A percentile compares a stretch with the other conserved stretches of the same genome.
phyloP scores from a whole-genome alignment of 768 basidiomycete genomes.

The Coprinopsis sp. region DNA sequence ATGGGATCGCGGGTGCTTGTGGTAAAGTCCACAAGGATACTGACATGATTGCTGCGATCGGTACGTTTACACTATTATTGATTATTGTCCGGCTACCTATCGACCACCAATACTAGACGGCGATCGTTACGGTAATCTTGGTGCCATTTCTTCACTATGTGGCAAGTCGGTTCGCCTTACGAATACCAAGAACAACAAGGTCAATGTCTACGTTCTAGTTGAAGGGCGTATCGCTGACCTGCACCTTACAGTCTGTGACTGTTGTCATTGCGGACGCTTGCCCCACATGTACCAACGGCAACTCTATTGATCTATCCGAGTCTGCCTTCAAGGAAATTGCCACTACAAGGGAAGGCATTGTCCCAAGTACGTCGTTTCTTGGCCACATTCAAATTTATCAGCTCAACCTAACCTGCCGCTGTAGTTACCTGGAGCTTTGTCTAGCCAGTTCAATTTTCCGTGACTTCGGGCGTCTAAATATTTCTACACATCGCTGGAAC shows the following conservation, averaged over 20 bases:
- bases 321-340: constrained; percentile 64
- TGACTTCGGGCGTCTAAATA: constrained; percentile 29
- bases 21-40: constrained; percentile 56
- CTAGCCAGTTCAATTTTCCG: constrained; percentile 16
- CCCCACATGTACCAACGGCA: constrained; percentile 62
- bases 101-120: constrained; percentile 34
- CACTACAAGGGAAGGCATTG: constrained; percentile 41
- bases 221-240: too few species aligned
- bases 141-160: constrained; percentile 52
- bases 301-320: constrained; percentile 73
- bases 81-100: constrained; percentile 7
- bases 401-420: constrained; percentile 9
- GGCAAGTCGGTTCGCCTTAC: constrained; percentile 60
- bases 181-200: constrained; percentile 55
- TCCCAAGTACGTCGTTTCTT: constrained; percentile 45
- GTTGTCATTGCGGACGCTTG: constrained; percentile 77
- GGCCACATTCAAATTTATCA: constrained; percentile 1
- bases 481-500: too few species aligned
- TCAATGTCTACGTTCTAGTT: too few species aligned
- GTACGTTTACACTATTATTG: constrained; percentile 29
- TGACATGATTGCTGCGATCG: constrained; percentile 59
- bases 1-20: constrained; percentile 75
- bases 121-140: constrained; percentile 45
- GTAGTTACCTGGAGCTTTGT: constrained; percentile 36
- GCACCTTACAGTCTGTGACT: constrained; percentile 34